Evolutionary conservation across 106 monocot genomes (phyloP).

Genomic region (Hemerocallis citrina): DNA sequence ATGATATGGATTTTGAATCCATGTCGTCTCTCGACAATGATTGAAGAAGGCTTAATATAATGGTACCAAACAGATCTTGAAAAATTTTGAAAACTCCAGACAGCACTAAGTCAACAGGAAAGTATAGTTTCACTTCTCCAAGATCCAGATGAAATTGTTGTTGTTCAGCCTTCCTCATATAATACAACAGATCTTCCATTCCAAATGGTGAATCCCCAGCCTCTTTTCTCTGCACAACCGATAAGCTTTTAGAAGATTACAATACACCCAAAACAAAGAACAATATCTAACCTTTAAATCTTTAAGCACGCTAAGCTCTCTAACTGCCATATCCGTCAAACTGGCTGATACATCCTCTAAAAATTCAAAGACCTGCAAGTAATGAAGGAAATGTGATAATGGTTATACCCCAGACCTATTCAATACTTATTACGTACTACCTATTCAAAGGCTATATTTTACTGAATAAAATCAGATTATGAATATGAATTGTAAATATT

Average conservation of each 20-base stretch:
- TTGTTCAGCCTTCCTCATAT: conserved; percentile 88
- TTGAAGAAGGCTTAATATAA: neutral
- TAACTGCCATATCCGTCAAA: conserved; percentile 51
- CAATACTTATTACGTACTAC: no score
- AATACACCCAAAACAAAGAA: neutral
- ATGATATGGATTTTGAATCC: neutral
- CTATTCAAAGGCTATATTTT: no score
- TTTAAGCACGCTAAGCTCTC: conserved; percentile 75
- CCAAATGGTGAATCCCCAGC: conserved; percentile 76
- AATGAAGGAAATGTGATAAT: neutral
- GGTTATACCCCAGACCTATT: no score
- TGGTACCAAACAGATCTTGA: conserved; percentile 83
- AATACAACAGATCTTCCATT: conserved; percentile 80
- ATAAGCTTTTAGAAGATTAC: neutral
- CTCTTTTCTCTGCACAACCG: conserved; percentile 50
- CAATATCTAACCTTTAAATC: conserved; percentile 66
- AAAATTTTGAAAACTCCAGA: conserved; percentile 86
- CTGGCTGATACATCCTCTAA: conserved; percentile 67
- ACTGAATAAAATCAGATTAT: no score
- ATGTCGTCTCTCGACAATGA: neutral
- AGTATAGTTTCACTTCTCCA: conserved; percentile 64
- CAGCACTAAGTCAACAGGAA: conserved; percentile 73
- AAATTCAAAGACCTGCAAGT: conserved; percentile 83
- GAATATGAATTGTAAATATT: no score
- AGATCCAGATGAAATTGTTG: conserved; percentile 48